A percentile compares a stretch with the other conserved stretches of the same genome.
phyloP scores from a whole-genome alignment of 352 stramenopile genomes.

The Phytopythium oedochilum region DNA sequence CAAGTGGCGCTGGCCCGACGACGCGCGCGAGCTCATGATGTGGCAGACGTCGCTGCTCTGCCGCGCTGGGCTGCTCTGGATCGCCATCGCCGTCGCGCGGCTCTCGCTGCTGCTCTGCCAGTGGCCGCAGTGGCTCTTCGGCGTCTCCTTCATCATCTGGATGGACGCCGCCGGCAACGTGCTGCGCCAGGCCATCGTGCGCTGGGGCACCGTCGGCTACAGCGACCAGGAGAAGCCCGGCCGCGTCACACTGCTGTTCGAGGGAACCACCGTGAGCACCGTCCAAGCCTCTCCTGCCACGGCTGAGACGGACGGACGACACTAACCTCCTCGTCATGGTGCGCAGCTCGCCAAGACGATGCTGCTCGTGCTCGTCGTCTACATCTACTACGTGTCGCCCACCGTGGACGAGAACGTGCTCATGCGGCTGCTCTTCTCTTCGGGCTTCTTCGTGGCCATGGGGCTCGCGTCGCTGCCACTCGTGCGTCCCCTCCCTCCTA shows the following conservation, averaged over 20 bases:
- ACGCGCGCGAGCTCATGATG: constrained; percentile 58
- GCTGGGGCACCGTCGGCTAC: constrained; percentile 57
- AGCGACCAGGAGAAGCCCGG: constrained; percentile 51
- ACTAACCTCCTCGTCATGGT: too few relatives aligned
- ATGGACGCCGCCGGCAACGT: constrained; percentile 63
- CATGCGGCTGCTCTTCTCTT: constrained; percentile 49
- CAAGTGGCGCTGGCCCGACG: constrained; percentile 67
- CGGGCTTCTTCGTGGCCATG: constrained; percentile 68
- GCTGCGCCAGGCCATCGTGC: constrained; percentile 59
- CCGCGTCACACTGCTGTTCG: constrained; percentile 58
- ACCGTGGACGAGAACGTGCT: constrained; percentile 47
- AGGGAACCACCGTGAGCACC: constrained; percentile 39
- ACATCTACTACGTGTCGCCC: constrained; percentile 65
- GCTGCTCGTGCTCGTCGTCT: constrained; percentile 63
- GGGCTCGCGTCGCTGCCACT: constrained; percentile 49
- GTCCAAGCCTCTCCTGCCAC: too few relatives aligned
- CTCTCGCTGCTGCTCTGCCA: constrained; percentile 58
- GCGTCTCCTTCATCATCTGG: constrained; percentile 71
- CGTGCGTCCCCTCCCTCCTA: constrained; percentile 18
- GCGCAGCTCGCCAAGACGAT: constrained; percentile 59
- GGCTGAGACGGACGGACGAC: too few relatives aligned
- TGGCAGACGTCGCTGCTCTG: constrained; percentile 72
- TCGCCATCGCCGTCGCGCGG: constrained; percentile 49
- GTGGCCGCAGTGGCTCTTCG: constrained; percentile 69
- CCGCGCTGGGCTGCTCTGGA: constrained; percentile 63